A percentile compares a stretch with the other conserved stretches of the same genome.
Evolutionary conservation across 2,329 filamentous ascomycete species (phyloP).

Genomic region (Teratosphaeria destructans): DNA sequence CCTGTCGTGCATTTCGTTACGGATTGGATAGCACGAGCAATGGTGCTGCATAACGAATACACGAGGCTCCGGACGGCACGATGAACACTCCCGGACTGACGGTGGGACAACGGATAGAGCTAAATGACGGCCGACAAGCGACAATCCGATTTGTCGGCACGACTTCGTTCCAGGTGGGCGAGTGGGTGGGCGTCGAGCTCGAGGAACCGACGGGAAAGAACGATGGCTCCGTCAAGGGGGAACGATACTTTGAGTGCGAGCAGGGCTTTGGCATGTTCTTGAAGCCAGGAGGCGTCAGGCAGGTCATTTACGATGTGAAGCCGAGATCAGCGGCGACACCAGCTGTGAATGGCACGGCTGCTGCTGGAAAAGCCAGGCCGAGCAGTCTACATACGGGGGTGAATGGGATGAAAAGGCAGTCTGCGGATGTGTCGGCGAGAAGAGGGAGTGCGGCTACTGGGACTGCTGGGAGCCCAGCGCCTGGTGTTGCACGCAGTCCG

Average conservation of each 20-base stretch:
- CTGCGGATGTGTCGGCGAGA: conserved; percentile 11
- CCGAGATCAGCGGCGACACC: conserved; percentile 9
- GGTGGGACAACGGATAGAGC: conserved; percentile 64
- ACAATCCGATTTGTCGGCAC: conserved; percentile 72
- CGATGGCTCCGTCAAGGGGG: conserved; percentile 79
- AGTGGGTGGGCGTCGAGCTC: conserved; percentile 86
- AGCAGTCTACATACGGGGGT: conserved; percentile 26
- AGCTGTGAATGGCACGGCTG: conserved; percentile 15
- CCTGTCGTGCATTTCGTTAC: not conserved
- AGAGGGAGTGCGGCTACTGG: conserved; percentile 44
- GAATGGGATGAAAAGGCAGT: conserved; percentile 20
- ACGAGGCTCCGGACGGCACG: conserved; percentile 1
- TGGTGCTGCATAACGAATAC: not conserved
- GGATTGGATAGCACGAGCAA: not conserved
- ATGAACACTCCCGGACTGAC: conserved; percentile 26
- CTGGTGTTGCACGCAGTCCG: conserved; percentile 58
- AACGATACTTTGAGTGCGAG: conserved; percentile 77
- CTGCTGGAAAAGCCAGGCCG: conserved; percentile 29
- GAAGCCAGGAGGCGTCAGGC: conserved; percentile 56
- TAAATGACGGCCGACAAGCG: conserved; percentile 66
- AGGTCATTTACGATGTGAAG: conserved; percentile 29
- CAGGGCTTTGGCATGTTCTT: conserved; percentile 74
- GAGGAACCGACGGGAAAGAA: conserved; percentile 79
- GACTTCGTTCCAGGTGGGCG: conserved; percentile 68
- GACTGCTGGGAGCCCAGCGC: conserved; percentile 65